Conservation (phyloP, 1,139 yeast species). For the Zygotorulaspora mrakii region DNA sequence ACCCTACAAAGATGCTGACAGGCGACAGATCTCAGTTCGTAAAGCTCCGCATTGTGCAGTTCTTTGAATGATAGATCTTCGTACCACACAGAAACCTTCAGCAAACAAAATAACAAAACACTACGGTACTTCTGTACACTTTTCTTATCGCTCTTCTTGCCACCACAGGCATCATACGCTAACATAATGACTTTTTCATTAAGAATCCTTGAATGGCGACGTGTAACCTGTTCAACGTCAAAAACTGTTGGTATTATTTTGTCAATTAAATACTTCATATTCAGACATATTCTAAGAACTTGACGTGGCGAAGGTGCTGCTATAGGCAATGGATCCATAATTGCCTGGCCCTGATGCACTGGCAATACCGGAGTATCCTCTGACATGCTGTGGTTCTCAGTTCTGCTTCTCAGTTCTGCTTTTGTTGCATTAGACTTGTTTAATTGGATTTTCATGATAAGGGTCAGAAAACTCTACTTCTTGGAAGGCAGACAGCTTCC, state of each 20-base stretch:
- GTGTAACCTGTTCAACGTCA: conserved; percentile 47
- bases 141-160: conserved; percentile 59
- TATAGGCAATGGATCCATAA: conserved; percentile 7
- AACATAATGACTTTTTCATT: conserved; percentile 56
- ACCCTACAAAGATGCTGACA: conserved; percentile 71
- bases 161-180: conserved; percentile 77
- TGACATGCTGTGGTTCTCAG: conserved; percentile 5
- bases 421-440: neutral
- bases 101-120: conserved; percentile 60
- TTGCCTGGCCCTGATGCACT: conserved; percentile 8
- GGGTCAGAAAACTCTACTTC: too few relatives aligned
- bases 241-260: conserved; percentile 63
- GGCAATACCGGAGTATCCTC: conserved; percentile 8
- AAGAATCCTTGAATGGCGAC: conserved; percentile 60
- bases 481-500: too few relatives aligned
- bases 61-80: conserved; percentile 56
- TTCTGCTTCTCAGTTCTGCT: neutral
- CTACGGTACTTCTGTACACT: conserved; percentile 64
- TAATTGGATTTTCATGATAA: too few relatives aligned
- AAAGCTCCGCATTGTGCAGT: conserved; percentile 65
- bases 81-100: conserved; percentile 80
- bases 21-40: conserved; percentile 55
- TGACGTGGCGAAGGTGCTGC: conserved; percentile 62
- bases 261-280: conserved; percentile 70
- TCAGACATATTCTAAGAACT: conserved; percentile 65